A percentile compares a stretch with the other conserved stretches of the same genome.
phyloP scores from a whole-genome alignment of 345 rosid genomes.

The Gossypium arboreum region DNA sequence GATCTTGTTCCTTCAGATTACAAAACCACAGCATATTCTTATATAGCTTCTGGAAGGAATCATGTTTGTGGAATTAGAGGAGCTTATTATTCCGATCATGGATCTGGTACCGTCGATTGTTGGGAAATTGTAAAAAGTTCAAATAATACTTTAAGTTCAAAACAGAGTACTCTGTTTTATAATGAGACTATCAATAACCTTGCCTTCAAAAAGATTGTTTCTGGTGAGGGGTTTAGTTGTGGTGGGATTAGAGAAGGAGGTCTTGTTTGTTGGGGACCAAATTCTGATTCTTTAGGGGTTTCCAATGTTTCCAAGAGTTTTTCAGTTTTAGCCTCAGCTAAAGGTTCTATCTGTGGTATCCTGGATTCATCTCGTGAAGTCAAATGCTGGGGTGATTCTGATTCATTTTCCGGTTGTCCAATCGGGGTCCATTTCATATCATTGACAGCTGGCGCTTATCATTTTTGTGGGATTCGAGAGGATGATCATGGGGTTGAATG shows the following conservation, averaged over 20 bases:
- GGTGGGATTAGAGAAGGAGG: conserved; percentile 74
- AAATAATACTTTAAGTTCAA: conserved; percentile 38
- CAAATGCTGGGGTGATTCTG: conserved; percentile 63
- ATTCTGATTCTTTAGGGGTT: conserved; percentile 38
- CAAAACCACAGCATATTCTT: conserved; percentile 54
- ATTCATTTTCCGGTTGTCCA: conserved; percentile 32
- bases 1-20: conserved; percentile 66
- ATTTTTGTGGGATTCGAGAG: conserved; percentile 79
- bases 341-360: conserved; percentile 55
- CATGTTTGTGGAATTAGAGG: conserved; percentile 93
- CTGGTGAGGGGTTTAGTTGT: conserved; percentile 90
- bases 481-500: conserved; percentile 81
- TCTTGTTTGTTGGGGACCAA: conserved; percentile 78
- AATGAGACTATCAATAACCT: conserved; percentile 45
- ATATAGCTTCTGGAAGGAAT: conserved; percentile 74
- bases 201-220: conserved; percentile 52
- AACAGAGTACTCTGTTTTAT: conserved; percentile 31
- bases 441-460: conserved; percentile 63
- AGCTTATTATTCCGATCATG: conserved; percentile 62
- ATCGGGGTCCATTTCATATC: conserved; percentile 42
- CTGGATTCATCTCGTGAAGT: conserved; percentile 41
- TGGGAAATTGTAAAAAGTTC: conserved; percentile 53
- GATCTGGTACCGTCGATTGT: conserved; percentile 69
- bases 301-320: conserved; percentile 38
- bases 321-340: conserved; percentile 52